A percentile compares a stretch with the other conserved stretches of the same genome.
These are phyloP conservation scores for Conidiobolus coronatus DNA, from an alignment of 371 early-diverging fungal genomes.

Conservation along the genomic window DNA sequence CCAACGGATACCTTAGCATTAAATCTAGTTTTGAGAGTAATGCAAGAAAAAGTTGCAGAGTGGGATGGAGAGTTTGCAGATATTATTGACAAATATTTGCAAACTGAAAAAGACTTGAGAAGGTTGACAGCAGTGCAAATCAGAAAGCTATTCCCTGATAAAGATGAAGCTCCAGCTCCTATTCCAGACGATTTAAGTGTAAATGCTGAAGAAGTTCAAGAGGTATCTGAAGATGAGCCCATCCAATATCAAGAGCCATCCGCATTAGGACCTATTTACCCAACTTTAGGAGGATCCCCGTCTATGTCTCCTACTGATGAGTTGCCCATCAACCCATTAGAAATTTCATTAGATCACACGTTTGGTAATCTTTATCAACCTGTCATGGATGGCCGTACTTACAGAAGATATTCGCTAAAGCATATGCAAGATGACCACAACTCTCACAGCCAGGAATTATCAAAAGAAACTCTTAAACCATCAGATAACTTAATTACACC, in stretches of 20 bases:
- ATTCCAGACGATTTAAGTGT: constrained; percentile 13
- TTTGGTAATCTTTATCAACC: constrained; percentile 3
- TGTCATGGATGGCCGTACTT: constrained; percentile 21
- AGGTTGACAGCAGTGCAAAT: constrained; percentile 36
- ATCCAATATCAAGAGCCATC: too few relatives aligned
- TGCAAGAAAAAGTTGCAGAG: constrained; percentile 48
- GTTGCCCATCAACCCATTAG: neutral
- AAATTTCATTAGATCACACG: too few relatives aligned
- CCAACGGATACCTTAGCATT: constrained; percentile 56
- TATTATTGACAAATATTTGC: constrained; percentile 46
- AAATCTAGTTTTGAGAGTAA: constrained; percentile 38
- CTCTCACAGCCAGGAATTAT: too few relatives aligned
- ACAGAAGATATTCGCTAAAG: constrained; percentile 28
- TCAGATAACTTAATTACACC: too few relatives aligned
- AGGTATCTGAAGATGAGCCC: constrained; percentile 4
- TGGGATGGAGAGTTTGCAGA: constrained; percentile 67
- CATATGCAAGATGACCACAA: constrained; percentile 23
- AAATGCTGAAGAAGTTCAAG: constrained; percentile 10
- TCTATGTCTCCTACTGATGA: neutral
- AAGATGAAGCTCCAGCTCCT: constrained; percentile 10
- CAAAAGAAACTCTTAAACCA: too few relatives aligned
- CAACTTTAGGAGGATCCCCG: neutral
- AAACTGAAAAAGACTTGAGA: constrained; percentile 42
- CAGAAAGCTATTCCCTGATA: constrained; percentile 33
- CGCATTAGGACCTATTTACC: neutral